phyloP scores from a whole-genome alignment of 106 monocot species.

The Agapanthus africanus region DNA sequence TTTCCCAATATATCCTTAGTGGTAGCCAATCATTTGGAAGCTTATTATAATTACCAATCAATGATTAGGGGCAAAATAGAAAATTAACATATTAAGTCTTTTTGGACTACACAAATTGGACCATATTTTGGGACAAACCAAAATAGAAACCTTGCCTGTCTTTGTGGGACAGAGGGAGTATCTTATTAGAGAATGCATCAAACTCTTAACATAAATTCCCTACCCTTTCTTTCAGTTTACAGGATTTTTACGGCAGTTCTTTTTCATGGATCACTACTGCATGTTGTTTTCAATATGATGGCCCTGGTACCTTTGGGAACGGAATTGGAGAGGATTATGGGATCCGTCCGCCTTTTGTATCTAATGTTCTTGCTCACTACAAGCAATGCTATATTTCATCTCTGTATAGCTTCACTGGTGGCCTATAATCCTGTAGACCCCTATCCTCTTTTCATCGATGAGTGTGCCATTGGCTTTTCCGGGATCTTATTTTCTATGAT shows the following conservation, averaged over 20 bases:
- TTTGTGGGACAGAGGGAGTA: too few relatives aligned
- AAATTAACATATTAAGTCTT: too few relatives aligned
- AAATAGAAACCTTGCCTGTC: too few relatives aligned
- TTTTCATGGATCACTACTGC: constrained; percentile 86
- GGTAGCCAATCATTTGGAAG: too few relatives aligned
- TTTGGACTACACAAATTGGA: too few relatives aligned
- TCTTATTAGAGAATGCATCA: too few relatives aligned
- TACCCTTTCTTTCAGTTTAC: constrained; percentile 54
- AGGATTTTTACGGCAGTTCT: constrained; percentile 71
- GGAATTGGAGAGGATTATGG: constrained; percentile 88
- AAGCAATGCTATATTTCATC: constrained; percentile 74
- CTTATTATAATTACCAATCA: too few relatives aligned
- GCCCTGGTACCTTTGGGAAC: constrained; percentile 80
- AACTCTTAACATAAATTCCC: constrained; percentile 15
- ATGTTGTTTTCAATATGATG: constrained; percentile 95
- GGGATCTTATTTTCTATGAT: constrained; percentile 92
- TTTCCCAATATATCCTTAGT: too few relatives aligned
- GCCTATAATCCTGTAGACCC: constrained; percentile 63
- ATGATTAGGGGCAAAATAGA: too few relatives aligned
- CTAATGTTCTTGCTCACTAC: constrained; percentile 71
- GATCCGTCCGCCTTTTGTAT: constrained; percentile 71
- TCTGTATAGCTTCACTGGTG: constrained; percentile 57
- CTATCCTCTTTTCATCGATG: constrained; percentile 25
- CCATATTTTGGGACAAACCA: too few relatives aligned
- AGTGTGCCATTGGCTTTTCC: constrained; percentile 93